Base-by-base conservation (phyloP, 495 filamentous ascomycete species). In the Podospora appendiculata region DNA sequence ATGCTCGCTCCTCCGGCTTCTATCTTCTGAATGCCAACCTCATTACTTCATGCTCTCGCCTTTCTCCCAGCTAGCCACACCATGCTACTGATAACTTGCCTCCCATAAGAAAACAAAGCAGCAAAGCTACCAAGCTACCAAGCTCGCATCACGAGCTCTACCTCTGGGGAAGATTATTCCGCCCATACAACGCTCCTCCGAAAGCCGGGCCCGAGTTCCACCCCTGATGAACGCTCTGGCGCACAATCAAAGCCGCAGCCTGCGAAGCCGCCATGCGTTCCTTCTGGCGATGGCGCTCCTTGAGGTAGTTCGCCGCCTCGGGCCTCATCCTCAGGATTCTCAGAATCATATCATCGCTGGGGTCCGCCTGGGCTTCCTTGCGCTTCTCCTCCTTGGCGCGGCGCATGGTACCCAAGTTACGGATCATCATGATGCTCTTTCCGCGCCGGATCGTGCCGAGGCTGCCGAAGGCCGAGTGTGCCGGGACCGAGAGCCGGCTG, bases 281-380 rank as follows among this genome's bases (percentile, higher is more conserved):
- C 72, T 91, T 92, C 72, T 99, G 93, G 52, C 94, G 80, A 63
- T 88, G 91, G 17, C 93, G 75, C 67, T 97, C 91, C 50, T 85
- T 87, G 47, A 99, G 73, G 72, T 99, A 99, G 38, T 79, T 72
- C 40, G 83, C 81, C n/a, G 93, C 94, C 73, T 97, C 93, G 13
- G 91, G 90, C 45, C 93, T 76, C 93, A 99, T 99, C 45, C 93
- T 82, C 57, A 99, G 67, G 55, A 99, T 97, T 12, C 93, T 80
- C 39, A 99, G 70, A 55, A 99, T 97, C 88, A 97, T 96, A 65
- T 99, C 93, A 65, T 99, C 93, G 64, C 86, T 95, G 8, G 94
- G 91, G 58, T 97, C 94, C 4, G 94, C 92, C 66, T 99, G 93
- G 11, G 88, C 88, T 63, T 96, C 92, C 55, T 88, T 89, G 48